These are phyloP conservation scores for Persicaria maculosa DNA, from an alignment of 148 eudicot genomes.

Conservation along the genomic window DNA sequence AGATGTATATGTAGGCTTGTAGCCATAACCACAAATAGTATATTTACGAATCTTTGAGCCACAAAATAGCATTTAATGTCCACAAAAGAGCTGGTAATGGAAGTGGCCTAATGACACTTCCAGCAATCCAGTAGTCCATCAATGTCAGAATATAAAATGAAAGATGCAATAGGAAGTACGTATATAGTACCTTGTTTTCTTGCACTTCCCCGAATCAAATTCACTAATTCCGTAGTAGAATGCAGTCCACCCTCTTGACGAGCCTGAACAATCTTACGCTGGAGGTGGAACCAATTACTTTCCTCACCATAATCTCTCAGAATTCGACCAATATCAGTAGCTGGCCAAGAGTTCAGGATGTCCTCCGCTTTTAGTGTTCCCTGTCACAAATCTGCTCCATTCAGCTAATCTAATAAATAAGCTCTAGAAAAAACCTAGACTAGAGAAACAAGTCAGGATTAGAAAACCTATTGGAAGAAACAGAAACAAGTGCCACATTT, in stretches of 20 bases:
- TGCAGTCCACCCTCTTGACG: slow-evolving; percentile 79
- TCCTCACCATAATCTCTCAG: slow-evolving; percentile 97
- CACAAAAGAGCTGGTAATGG: not conserved
- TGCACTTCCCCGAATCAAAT: slow-evolving; percentile 61
- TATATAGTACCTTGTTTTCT: slow-evolving; percentile 46
- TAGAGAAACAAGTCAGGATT: not conserved
- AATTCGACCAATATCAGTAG: slow-evolving; percentile 67
- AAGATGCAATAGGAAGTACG: not conserved
- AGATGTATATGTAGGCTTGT: not conserved
- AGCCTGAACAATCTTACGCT: slow-evolving; percentile 70
- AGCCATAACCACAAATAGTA: not conserved
- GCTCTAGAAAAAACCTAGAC: slow-evolving; percentile 6
- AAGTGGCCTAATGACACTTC: not conserved
- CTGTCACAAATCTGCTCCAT: slow-evolving; percentile 80
- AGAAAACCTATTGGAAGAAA: not conserved
- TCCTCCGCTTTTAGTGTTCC: slow-evolving; percentile 88
- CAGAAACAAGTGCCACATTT: not conserved
- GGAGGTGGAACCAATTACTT: slow-evolving; percentile 79
- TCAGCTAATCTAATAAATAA: slow-evolving; percentile 47
- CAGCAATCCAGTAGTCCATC: not conserved
- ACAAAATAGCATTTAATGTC: not conserved
- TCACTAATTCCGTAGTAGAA: slow-evolving; percentile 65
- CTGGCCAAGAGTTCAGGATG: slow-evolving; percentile 87
- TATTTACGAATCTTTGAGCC: not conserved
- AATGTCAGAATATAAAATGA: not conserved